Base-by-base conservation (phyloP, 768 basidiomycete species). In the Lenzites betulinus region DNA sequence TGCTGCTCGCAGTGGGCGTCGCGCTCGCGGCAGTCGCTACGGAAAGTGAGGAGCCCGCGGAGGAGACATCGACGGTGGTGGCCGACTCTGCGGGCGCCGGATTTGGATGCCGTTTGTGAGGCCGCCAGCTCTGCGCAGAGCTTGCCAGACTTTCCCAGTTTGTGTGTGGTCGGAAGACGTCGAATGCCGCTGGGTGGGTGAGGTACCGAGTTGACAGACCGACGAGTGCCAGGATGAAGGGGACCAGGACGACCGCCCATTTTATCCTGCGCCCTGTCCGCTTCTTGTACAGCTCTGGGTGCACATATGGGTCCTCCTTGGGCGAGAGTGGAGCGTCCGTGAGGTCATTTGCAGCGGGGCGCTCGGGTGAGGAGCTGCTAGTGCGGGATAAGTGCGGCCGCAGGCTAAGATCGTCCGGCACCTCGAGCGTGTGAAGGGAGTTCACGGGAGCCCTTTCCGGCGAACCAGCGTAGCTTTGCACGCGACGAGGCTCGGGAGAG, bases 211-310 rank as follows among this genome's bases (percentile, higher is more conserved):
- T 81, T 13, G 78, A 81, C 2, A 76, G 67, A 12, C 84, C 83
- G 60, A 89, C 77, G 43, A 85, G 55, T 39, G 87, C 68, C 51
- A 91, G 78, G 7, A 77, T 64, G 11, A 86, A 63, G 2, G 89
- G 89, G 2, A 88, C 76, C 35, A 86, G 62, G 42, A 89, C 54
- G 54, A 85, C 78, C 1, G 82, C 76, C 81, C 80, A 83, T 68
- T 75, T 73, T 54, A 77, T 76, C 52, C 77, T 73, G 23, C 82
- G 77, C 43, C 76, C 79, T 33, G 71, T 77, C 47, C 74, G 75
- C 60, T 74, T 78, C 72, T 84, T 86, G 33, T 60, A 46, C 13
- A 54, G 48, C 33, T 25, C 39, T 16, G 46, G 22, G 33, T 59
- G 46, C 36, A 33, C 30, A 56, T 53, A 58, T 15, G 51, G 60